phyloP scores from a whole-genome alignment of 2,329 filamentous ascomycete species.

The Fusarium proliferatum region DNA sequence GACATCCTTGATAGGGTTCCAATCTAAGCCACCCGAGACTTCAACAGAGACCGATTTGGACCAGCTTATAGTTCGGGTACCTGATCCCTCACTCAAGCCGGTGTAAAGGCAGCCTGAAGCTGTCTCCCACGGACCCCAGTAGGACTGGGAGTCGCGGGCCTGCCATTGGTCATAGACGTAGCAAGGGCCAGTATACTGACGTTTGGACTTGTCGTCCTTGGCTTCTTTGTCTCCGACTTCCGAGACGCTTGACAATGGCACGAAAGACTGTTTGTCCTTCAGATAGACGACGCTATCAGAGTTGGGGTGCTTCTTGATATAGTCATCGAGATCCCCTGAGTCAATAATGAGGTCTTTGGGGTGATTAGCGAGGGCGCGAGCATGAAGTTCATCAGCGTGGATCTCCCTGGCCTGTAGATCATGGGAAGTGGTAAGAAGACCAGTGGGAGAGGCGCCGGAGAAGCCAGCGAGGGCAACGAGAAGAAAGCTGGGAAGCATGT shows the following conservation, averaged over 20 bases:
- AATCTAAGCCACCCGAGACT: background rate
- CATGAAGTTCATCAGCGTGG: background rate
- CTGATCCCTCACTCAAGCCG: background rate
- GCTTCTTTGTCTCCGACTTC: background rate
- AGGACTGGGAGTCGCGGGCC: background rate
- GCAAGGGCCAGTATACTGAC: background rate
- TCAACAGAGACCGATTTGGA: background rate
- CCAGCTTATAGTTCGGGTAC: background rate
- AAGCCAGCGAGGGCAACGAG: background rate
- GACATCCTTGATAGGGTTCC: background rate
- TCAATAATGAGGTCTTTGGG: background rate
- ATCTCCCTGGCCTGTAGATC: background rate
- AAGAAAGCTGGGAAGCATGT: background rate
- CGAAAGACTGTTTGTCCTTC: background rate
- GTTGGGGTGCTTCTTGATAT: background rate
- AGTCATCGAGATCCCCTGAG: background rate
- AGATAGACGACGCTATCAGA: background rate
- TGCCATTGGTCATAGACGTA: background rate
- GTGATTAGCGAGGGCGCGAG: rapidly evolving
- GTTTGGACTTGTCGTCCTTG: background rate
- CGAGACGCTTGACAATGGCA: background rate
- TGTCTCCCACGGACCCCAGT: background rate
- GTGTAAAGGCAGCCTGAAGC: background rate
- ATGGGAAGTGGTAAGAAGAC: background rate
- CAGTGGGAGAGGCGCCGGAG: background rate